Percentiles rank a stretch among this genome's conserved stretches.
Evolutionary conservation across 805 yeast species (phyloP).

Genomic region (Candida vartiovaarae): DNA sequence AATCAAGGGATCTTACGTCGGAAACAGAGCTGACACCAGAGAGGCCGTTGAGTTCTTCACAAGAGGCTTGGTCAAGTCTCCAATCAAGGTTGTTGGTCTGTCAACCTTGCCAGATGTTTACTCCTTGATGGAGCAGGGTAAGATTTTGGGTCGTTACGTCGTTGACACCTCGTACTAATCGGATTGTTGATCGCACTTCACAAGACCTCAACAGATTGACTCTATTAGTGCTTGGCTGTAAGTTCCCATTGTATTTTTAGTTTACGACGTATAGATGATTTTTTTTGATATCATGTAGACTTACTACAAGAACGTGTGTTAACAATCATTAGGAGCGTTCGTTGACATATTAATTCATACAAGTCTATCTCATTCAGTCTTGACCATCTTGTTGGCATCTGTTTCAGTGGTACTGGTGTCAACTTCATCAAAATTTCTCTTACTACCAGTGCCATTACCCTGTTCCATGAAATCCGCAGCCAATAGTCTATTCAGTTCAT

Average conservation of each 20-base stretch:
- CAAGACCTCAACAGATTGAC: background rate
- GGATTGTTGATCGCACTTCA: constrained; percentile 42
- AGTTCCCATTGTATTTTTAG: too few species aligned
- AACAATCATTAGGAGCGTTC: too few species aligned
- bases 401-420: background rate
- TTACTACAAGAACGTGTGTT: background rate
- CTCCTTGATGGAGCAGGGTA: constrained; percentile 75
- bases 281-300: background rate
- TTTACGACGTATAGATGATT: background rate
- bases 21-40: constrained; percentile 81
- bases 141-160: constrained; percentile 84
- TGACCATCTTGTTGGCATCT: constrained; percentile 4
- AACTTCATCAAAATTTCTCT: constrained; percentile 9
- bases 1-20: constrained; percentile 80
- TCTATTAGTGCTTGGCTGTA: too few species aligned
- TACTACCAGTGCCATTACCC: background rate
- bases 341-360: background rate
- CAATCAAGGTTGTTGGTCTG: constrained; percentile 70
- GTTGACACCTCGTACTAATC: constrained; percentile 68
- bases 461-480: constrained; percentile 14
- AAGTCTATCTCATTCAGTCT: constrained; percentile 4
- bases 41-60: constrained; percentile 73
- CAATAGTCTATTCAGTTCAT: constrained; percentile 20
- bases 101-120: constrained; percentile 63
- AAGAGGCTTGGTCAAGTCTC: constrained; percentile 66